Conservation (phyloP, 2,329 filamentous ascomycete species). For the Cladosporium colombiae region DNA sequence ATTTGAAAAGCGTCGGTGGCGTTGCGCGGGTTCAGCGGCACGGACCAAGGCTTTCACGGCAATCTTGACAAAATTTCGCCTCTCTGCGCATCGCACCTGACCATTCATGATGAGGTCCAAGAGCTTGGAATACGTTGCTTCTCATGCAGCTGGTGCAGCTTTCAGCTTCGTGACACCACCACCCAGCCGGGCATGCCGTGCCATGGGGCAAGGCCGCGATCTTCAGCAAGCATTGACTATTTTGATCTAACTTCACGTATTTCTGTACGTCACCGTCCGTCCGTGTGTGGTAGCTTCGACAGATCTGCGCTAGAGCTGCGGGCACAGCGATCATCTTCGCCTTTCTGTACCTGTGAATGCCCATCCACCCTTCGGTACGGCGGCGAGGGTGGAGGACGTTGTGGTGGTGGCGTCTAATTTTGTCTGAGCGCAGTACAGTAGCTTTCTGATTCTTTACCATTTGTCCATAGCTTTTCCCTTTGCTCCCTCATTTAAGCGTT, state of each 20-base stretch:
- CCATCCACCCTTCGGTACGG: not conserved
- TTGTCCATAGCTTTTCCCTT: not conserved
- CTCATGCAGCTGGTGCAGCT: not conserved
- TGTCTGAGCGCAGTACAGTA: not conserved
- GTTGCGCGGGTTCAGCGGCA: not conserved
- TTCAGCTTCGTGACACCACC: not conserved
- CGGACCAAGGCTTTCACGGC: not conserved
- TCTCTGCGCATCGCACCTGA: not conserved
- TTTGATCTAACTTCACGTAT: constrained; percentile 14
- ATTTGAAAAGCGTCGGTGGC: not conserved
- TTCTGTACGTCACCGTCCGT: constrained; percentile 13
- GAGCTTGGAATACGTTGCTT: not conserved
- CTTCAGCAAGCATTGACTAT: constrained; percentile 8
- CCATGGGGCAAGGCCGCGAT: constrained; percentile 8
- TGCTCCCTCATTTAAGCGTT: not conserved
- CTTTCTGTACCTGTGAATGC: not conserved
- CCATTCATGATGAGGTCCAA: not conserved
- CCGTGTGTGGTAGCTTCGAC: not conserved
- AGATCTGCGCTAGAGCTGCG: constrained; percentile 12
- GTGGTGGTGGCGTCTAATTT: not conserved
- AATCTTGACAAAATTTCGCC: not conserved
- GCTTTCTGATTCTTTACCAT: not conserved
- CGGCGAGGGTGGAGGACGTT: too few relatives aligned
- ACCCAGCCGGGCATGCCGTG: not conserved
- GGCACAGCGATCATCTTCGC: constrained; percentile 2